A percentile compares a stretch with the other conserved stretches of the same genome.
These are phyloP conservation scores for Sporothrix schenckii DNA, from an alignment of 2,329 filamentous ascomycete species.

Conservation along the genomic window DNA sequence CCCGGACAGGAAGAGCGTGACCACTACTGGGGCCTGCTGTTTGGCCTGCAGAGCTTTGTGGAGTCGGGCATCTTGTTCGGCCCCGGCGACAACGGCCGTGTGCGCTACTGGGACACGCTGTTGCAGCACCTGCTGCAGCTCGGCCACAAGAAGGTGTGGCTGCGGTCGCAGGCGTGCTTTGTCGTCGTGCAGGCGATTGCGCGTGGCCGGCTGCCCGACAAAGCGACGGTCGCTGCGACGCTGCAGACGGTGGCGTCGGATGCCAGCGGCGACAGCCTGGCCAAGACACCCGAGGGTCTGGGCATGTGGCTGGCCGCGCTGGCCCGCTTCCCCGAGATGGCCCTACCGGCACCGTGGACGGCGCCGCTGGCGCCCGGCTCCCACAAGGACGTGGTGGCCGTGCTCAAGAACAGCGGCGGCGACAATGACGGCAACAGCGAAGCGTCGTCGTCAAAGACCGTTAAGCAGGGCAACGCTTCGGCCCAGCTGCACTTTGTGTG, in stretches of 20 bases:
- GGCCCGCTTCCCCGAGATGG: slow-evolving; percentile 64
- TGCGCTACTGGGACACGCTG: slow-evolving; percentile 64
- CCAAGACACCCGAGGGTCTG: slow-evolving; percentile 83
- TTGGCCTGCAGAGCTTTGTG: slow-evolving; percentile 84
- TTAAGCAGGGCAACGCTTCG: slow-evolving; percentile 73
- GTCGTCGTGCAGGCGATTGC: slow-evolving; percentile 73
- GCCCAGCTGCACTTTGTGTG: slow-evolving; percentile 85
- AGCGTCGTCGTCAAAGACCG: slow-evolving; percentile 37
- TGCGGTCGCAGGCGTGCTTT: slow-evolving; percentile 84
- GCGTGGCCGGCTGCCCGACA: slow-evolving; percentile 55
- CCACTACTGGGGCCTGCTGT: slow-evolving; percentile 80
- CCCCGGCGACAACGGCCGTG: slow-evolving; percentile 13
- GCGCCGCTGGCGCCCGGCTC: slow-evolving; percentile 74
- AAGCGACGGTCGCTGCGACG: slow-evolving; percentile 60
- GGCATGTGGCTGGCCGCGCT: slow-evolving; percentile 80
- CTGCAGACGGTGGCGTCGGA: slow-evolving; percentile 59
- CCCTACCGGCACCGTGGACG: slow-evolving; percentile 74
- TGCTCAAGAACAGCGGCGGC: slow-evolving; percentile 70
- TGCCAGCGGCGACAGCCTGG: slow-evolving; percentile 53
- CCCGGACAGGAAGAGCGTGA: slow-evolving; percentile 79
- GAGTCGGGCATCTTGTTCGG: slow-evolving; percentile 73
- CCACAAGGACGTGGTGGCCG: slow-evolving; percentile 68
- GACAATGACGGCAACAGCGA: slow-evolving; percentile 44
- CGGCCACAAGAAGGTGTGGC: slow-evolving; percentile 81
- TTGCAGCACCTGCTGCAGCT: slow-evolving; percentile 73